Evolutionary conservation across 768 basidiomycete species (phyloP).

Genomic region (Boletus rufocinnamomeus): DNA sequence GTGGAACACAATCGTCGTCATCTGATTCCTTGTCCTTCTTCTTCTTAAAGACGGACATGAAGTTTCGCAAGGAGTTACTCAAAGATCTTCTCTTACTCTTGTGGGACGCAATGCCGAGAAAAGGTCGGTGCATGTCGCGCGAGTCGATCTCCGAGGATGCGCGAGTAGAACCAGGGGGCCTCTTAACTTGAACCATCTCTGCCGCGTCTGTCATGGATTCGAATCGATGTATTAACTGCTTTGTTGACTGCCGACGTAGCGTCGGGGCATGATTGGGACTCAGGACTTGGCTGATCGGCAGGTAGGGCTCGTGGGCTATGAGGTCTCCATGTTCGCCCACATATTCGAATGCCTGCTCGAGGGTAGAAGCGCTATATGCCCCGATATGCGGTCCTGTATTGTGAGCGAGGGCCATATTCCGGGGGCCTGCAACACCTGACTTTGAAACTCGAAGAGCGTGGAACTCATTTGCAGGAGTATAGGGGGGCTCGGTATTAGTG

Average conservation of each 20-base stretch:
- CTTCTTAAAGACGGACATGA: slow-evolving; percentile 65
- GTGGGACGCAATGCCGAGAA: slow-evolving; percentile 24
- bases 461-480: slow-evolving; percentile 2
- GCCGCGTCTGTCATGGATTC: slow-evolving; percentile 43
- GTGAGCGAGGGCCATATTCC: slow-evolving; percentile 12
- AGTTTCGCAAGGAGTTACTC: slow-evolving; percentile 62
- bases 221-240: slow-evolving; percentile 53
- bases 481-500: slow-evolving; percentile 2
- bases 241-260: slow-evolving; percentile 44
- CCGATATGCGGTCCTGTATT: not conserved
- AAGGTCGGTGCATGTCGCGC: slow-evolving; percentile 18
- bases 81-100: slow-evolving; percentile 53
- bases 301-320: not conserved
- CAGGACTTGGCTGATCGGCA: slow-evolving; percentile 5
- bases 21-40: slow-evolving; percentile 33
- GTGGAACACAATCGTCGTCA: slow-evolving; percentile 22
- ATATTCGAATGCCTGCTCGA: not conserved
- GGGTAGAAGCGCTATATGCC: not conserved
- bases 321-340: not conserved
- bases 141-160: slow-evolving; percentile 19
- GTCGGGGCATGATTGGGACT: not conserved
- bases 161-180: slow-evolving; percentile 13
- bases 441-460: slow-evolving; percentile 5
- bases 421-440: slow-evolving; percentile 24
- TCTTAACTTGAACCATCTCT: slow-evolving; percentile 8